Percentiles rank a stretch among this genome's conserved stretches.
Conservation (phyloP, 495 filamentous ascomycete genomes). For the Apodospora peruviana region DNA sequence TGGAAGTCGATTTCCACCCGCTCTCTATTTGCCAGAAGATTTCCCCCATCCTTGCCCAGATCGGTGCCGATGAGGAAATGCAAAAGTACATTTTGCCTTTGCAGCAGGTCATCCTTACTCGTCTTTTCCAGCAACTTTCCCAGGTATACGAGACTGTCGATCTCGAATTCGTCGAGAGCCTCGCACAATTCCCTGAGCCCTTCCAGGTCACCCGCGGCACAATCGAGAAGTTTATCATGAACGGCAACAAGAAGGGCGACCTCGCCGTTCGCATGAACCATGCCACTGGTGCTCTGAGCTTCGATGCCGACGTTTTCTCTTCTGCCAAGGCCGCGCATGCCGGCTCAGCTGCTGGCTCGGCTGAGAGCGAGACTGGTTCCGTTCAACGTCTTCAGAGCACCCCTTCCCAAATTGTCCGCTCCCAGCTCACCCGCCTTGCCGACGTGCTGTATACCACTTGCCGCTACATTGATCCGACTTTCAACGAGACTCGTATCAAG, state of each 20-base stretch:
- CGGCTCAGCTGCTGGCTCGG: conserved; percentile 79
- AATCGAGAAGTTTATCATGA: conserved; percentile 99
- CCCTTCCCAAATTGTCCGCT: conserved; percentile 93
- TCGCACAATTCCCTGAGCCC: conserved; percentile 93
- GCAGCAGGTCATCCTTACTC: conserved; percentile 96
- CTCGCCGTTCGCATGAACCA: conserved; percentile 95
- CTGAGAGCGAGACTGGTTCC: conserved; percentile 76
- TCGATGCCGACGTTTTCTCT: conserved; percentile 97
- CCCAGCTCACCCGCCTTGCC: conserved; percentile 85
- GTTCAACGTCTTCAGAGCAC: conserved; percentile 96
- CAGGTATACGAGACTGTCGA: conserved; percentile 99
- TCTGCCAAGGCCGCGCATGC: conserved; percentile 89
- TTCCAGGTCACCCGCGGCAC: conserved; percentile 88
- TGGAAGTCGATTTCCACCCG: conserved; percentile 98
- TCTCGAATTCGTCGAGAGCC: conserved; percentile 85
- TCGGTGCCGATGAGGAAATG: conserved; percentile 93
- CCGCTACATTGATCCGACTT: conserved; percentile 87
- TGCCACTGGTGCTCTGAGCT: conserved; percentile 87
- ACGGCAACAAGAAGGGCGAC: conserved; percentile 99
- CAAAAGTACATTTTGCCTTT: conserved; percentile 90
- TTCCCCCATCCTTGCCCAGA: conserved; percentile 88
- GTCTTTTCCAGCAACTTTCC: conserved; percentile 97
- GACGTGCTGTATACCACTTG: conserved; percentile 89
- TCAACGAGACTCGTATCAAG: conserved; percentile 70
- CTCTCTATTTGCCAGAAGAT: conserved; percentile 99